phyloP scores from a whole-genome alignment of 495 filamentous ascomycete genomes.

The Penicillium goetzii region DNA sequence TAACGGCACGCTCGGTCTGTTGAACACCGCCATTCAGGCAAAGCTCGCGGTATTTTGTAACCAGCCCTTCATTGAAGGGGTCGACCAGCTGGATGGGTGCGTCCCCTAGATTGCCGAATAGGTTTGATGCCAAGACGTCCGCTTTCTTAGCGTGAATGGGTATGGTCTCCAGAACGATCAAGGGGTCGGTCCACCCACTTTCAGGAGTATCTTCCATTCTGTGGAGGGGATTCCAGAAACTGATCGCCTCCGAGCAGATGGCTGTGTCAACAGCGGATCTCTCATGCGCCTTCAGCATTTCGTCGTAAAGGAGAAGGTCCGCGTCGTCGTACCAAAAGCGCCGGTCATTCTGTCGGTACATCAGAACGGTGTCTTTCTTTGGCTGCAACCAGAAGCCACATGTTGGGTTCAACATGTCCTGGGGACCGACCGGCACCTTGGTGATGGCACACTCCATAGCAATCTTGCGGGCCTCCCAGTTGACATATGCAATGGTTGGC shows the following conservation, averaged over 20 bases:
- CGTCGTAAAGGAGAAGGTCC: background rate
- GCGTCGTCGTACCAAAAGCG: background rate
- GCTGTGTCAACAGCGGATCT: background rate
- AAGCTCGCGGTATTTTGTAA: background rate
- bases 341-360: background rate
- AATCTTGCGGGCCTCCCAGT: background rate
- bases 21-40: too few relatives aligned
- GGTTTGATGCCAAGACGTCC: background rate
- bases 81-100: constrained; percentile 13
- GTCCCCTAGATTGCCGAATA: constrained; percentile 12
- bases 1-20: background rate
- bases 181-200: background rate
- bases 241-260: background rate
- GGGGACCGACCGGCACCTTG: background rate
- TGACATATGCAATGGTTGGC: background rate
- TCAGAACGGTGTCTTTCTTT: background rate
- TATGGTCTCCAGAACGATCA: background rate
- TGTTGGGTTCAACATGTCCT: background rate
- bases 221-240: background rate
- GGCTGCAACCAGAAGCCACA: background rate
- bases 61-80: background rate
- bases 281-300: background rate
- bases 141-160: constrained; percentile 4
- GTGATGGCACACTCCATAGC: background rate
- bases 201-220: background rate